Base-by-base conservation (phyloP, 108 stramenopile genomes). In the Epipyxis sp. region DNA sequence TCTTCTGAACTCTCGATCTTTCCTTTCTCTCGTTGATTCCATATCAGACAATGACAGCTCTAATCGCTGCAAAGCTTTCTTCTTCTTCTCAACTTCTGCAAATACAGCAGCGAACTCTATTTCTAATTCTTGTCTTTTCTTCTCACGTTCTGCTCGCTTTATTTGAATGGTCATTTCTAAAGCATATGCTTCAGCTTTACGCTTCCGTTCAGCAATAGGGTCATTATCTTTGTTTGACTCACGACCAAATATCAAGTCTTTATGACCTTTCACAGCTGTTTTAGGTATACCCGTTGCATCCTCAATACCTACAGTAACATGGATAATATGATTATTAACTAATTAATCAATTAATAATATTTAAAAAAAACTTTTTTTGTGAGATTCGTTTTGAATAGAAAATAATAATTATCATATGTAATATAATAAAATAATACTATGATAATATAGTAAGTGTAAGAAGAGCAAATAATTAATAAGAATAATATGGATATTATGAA, bases 71-170 rank as follows among this genome's bases (percentile, higher is more conserved):
- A 87, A 83, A 45, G 81, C 80, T 1, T 76, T 65, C 45, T 72
- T 59, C 77, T 87, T 87, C 74, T 59, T 69, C 6, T 69, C 77
- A 1, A 87, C 87, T 42, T 84, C 83, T 40, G 50, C 59, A 59
- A 86, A 82, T 0, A 85, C 85, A 6, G 82, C 76, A 6, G 86
- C 82, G 41, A 88, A 88, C 62, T 88, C 87, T 27, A 78, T 79
- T 46, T 84, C 82, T 1, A 88, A 81, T 74, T 86, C 86, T 39
- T 77, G 79, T 44, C 84, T 71, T 69, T 80, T 81, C 77, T 69
- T 78, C 78, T 86, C 87, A 29, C 87, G 43, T 78, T 88, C 87
- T 6, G 87, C 87, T 10, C 85, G 81, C 82, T 88, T 88, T 37
- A 85, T 32, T 80, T 85, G 87, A 30, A 88, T 72, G 40, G 86